Evolutionary conservation across 2,329 filamentous ascomycete species (phyloP), one percentile per base, ranked within the genome.

Genomic region (Dactylonectria estremocensis): DNA sequence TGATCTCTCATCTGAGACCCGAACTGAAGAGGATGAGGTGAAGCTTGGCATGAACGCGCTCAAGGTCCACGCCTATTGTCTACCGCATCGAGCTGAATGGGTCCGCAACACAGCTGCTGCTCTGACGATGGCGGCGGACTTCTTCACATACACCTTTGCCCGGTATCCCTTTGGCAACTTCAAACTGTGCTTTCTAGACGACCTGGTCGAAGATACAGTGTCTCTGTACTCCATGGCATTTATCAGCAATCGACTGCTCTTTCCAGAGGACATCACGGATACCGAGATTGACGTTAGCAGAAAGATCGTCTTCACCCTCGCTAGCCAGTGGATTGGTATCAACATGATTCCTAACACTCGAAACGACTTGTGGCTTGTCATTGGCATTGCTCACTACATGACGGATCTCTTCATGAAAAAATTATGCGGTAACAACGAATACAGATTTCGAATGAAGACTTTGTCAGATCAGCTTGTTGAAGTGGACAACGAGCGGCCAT

Each of bases 331-430:
- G 93, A 93, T 96, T 71, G 96, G 96, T 16, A 92, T 99, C 70
- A 95, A 95, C 77, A 93, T 99, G 72, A 92, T 97, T 54, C 92
- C 96, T 0, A 93, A 95, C 77, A 90, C 92, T 46, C 89, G 91
- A 18, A 87, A 88, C 58, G 96, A 99, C 79, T 90, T 91, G 61
- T 99, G 96, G 96, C 90, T 97, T 20, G 92, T 95, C 13, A 88
- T 96, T 61, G 97, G 95, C 14, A 92, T 97, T 53, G 93, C 95
- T 1, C 95, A 95, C 84, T 99, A 94, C 83, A 97, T 99, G 88
- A 95, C 95, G 1, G 95, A 98, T 74, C 88, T 94, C 4, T 98
- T 97, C 80, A 93, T 98, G 88, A 94, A 92, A 79, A 92, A 91
- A 72, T 86, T 99, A 3, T 97, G 94, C 77, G 96, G 96, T 8